Base-by-base conservation (phyloP, 2,329 filamentous ascomycete species). In the Hawksworthiomyces lignivorus region DNA sequence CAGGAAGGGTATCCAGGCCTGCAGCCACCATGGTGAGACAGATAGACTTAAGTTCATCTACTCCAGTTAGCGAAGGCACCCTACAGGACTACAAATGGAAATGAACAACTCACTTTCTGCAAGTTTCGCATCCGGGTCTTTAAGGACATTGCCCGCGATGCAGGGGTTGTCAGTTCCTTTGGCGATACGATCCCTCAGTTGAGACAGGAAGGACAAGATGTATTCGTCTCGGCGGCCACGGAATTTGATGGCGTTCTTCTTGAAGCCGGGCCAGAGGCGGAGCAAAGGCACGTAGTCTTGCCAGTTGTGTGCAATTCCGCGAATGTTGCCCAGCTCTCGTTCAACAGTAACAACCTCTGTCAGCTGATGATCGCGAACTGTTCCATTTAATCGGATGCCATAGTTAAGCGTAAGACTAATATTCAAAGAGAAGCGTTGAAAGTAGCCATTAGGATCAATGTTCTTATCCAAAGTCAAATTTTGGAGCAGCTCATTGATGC, bases 341-440 rank as follows among this genome's bases (percentile, higher is more conserved):
- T 90, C 86, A 3, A 89, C 84, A 35, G 80, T 69, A 0, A 79
- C 77, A 44, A 92, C 88, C 56, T 90, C 86, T 15, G 75, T 66
- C 6, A 90, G 67, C 8, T 89, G 65, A 45, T 86, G 69, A 34
- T 84, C 73, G 48, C 80, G 76, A 3, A 46, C 28, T 5, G 15
- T 34, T 0, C 82, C 84, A 39, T 80, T 71, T 39, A 90, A 86
- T 21, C 85, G 77, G 51, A 80, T 77, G 6, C 86, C 86, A 58
- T 89, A 90, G 59, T 87, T 88, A 37, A 90, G 69, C 0, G 83
- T 88, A 48, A 89, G 62, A 7, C 79, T 82, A 0, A 84, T 86
- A 53, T 87, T 88, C 17, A 90, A 70, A 0, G 84, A 82, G 47
- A 82, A 87, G 0, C 83, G 73, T n/a, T n/a, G n/a, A n/a, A 87